Evolutionary conservation across 345 rosid genomes (phyloP), one percentile per base, ranked within the genome.

Genomic region (Eucalyptus erythrocorys): DNA sequence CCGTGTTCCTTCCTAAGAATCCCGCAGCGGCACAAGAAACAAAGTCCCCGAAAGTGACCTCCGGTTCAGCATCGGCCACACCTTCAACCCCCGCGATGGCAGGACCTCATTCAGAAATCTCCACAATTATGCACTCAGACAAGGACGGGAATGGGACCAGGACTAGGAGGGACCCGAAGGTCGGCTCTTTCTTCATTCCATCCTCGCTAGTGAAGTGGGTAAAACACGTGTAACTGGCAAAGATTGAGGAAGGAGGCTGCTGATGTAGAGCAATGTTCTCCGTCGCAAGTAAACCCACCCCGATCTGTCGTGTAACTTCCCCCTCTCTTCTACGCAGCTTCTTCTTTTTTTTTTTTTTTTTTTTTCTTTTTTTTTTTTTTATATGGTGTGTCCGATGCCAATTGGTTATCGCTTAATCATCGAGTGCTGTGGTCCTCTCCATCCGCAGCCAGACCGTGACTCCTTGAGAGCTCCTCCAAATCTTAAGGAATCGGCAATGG

Each of bases 41-140:
- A 3, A 9, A 34, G 13, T 71, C 43, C 40, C 43, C 21, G 26
- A 71, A 71, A 37, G 81, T 11, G 81, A 71, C 14, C 13, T 37
- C 47, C 47, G 47, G 26, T 37, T 76, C 82, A 40, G 12, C 14
- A 12, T 22, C 45, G 45, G 47, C 82, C 27, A 76, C 45, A 37
- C 6, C 10, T 37, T 10, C 1, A 10, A 19, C 12, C 21, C 43
- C 0, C 12, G 26, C 4, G 42, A 16, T 68, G 82, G 13, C 47
- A 3, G 82, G 27, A 10, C 24, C 47, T 76, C 45, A 13, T 71
- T 24, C 27, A 37, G 26, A 6, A 5, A 76, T 37, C 26, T 2
- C 1, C 47, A 76, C 45, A 19, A 76, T 21, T 21, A 76, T 76
- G 27, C 82, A 76, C 45, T 37, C 14, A 24, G 61, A 13, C 30